A percentile compares a stretch with the other conserved stretches of the same genome.
These are phyloP conservation scores for Davidsoniella neocaledoniae DNA, from an alignment of 2,329 filamentous ascomycete genomes.

Conservation along the genomic window DNA sequence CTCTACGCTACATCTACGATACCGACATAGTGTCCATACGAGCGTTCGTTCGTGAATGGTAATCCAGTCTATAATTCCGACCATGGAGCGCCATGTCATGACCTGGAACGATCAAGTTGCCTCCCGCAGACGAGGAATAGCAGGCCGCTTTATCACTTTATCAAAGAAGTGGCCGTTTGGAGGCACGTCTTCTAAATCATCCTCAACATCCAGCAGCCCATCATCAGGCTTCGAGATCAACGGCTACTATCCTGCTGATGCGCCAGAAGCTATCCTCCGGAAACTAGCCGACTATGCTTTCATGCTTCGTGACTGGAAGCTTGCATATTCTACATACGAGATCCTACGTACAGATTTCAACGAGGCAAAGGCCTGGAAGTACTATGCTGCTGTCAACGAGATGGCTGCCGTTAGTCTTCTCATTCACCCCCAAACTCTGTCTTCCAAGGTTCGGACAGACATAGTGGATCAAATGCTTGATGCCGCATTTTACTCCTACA, in stretches of 20 bases:
- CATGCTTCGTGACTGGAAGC: slow-evolving; percentile 91
- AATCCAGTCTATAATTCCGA: slow-evolving; percentile 82
- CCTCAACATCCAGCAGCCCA: slow-evolving; percentile 12
- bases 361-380: slow-evolving; percentile 92
- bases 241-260: slow-evolving; percentile 70
- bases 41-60: slow-evolving; percentile 90
- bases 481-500: slow-evolving; percentile 80
- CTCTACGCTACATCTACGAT: slow-evolving; percentile 70
- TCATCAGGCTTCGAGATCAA: slow-evolving; percentile 62
- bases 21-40: slow-evolving; percentile 79
- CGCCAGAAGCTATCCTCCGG: slow-evolving; percentile 78
- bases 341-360: slow-evolving; percentile 75
- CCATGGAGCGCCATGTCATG: slow-evolving; percentile 83
- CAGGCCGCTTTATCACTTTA: slow-evolving; percentile 84
- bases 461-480: slow-evolving; percentile 77
- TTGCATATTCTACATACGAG: slow-evolving; percentile 84
- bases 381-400: slow-evolving; percentile 86
- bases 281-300: slow-evolving; percentile 91
- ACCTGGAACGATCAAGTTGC: slow-evolving; percentile 97
- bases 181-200: slow-evolving; percentile 40
- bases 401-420: slow-evolving; percentile 81
- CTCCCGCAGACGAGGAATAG: slow-evolving; percentile 71
- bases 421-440: slow-evolving; percentile 54
- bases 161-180: slow-evolving; percentile 83
- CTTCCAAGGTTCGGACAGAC: slow-evolving; percentile 62